Percentiles rank a stretch among this genome's conserved stretches.
Conservation (phyloP, 73 alveolate species). For the Paramecium caudatum region DNA sequence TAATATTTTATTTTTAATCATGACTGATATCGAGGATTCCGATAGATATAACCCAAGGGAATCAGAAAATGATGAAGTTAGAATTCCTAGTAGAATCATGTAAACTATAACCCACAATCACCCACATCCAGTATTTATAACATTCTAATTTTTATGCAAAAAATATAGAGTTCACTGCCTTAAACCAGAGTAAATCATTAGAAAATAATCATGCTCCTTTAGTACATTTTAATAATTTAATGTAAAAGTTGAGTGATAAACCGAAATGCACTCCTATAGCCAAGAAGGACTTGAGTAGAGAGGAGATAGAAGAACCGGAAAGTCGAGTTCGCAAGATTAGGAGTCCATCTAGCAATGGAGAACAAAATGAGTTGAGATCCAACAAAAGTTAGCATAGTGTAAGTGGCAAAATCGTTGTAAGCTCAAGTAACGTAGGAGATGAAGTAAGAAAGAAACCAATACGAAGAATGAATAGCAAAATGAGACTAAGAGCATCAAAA, state of each 20-base stretch:
- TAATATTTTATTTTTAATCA: not conserved
- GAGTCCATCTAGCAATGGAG: not conserved
- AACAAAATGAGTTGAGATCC: not conserved
- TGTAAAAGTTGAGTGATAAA: conserved; percentile 20
- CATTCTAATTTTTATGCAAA: conserved; percentile 26
- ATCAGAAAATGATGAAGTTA: conserved; percentile 19
- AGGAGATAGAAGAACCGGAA: not conserved
- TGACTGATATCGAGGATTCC: conserved; percentile 31
- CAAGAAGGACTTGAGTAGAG: not conserved
- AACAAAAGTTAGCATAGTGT: not conserved
- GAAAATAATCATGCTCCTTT: not conserved
- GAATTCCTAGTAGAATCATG: conserved; percentile 4
- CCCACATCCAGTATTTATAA: conserved; percentile 38
- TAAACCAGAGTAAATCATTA: conserved; percentile 7
- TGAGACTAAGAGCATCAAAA: not conserved
- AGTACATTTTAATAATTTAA: not conserved
- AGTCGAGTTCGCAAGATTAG: not conserved
- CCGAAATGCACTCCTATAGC: not conserved
- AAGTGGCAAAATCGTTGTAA: not conserved
- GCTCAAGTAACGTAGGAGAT: not conserved
- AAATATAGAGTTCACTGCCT: not conserved
- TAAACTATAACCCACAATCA: not conserved
- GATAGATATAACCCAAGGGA: conserved; percentile 17
- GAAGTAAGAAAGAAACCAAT: not conserved
- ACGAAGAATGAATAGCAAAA: not conserved